These are phyloP conservation scores for Blastobotrys parvus DNA, from an alignment of 805 yeast species.

Conservation along the genomic window DNA sequence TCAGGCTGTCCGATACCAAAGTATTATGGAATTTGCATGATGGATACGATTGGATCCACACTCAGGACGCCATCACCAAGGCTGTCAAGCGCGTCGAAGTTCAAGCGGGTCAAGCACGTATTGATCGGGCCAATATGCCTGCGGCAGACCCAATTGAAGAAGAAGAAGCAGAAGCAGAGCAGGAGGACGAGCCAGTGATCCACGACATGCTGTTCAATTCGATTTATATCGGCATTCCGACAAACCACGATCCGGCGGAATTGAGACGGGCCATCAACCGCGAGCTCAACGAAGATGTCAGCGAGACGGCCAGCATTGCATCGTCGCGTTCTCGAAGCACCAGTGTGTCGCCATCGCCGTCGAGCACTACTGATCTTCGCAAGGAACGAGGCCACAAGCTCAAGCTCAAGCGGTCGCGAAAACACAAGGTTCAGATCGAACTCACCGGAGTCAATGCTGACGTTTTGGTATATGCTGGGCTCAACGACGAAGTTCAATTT, in stretches of 20 bases:
- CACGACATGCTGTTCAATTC: conserved; percentile 72
- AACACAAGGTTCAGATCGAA: conserved; percentile 52
- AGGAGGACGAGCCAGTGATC: conserved; percentile 29
- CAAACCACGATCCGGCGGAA: conserved; percentile 35
- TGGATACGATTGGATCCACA: conserved; percentile 87
- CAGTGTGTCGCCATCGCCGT: background rate
- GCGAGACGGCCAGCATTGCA: conserved; percentile 11
- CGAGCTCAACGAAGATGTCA: conserved; percentile 24
- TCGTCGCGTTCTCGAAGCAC: conserved; percentile 4
- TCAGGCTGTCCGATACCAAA: conserved; percentile 6
- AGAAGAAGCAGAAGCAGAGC: conserved; percentile 6
- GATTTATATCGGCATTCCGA: conserved; percentile 57
- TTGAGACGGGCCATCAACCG: conserved; percentile 49
- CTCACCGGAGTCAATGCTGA: conserved; percentile 43
- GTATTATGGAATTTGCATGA: conserved; percentile 49
- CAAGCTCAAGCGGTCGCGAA: conserved; percentile 54
- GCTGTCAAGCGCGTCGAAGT: conserved; percentile 57
- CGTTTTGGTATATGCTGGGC: conserved; percentile 37
- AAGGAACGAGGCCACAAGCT: conserved; percentile 25
- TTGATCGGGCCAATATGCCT: conserved; percentile 12
- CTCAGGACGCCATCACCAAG: conserved; percentile 56
- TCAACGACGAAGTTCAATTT: conserved; percentile 31
- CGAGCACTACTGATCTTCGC: background rate
- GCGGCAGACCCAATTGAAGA: conserved; percentile 6
- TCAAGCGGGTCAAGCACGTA: conserved; percentile 32